A percentile compares a stretch with the other conserved stretches of the same genome.
Conservation (phyloP, 2,329 filamentous ascomycete species). For the Gnomoniopsis smithogilvyi region DNA sequence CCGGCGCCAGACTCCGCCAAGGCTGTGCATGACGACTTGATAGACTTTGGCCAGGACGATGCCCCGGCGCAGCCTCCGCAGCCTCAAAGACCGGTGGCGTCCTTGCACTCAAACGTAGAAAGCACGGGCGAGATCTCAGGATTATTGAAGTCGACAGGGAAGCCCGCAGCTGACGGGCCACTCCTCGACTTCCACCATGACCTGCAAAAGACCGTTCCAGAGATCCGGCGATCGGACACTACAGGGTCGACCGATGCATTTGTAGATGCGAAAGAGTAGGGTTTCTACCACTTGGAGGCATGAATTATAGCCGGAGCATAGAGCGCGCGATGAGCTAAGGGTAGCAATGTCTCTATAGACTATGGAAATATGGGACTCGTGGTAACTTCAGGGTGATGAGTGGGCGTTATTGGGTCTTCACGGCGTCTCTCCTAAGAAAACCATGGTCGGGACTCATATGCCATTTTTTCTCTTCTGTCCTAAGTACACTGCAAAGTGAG, state of each 20-base stretch:
- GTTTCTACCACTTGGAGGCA: background rate
- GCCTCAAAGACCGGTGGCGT: constrained; percentile 7
- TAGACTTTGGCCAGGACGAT: constrained; percentile 54
- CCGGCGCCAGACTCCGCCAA: constrained; percentile 19
- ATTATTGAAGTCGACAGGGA: constrained; percentile 46
- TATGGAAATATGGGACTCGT: background rate
- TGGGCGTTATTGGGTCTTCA: background rate
- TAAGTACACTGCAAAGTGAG: background rate
- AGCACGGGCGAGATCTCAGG: constrained; percentile 38
- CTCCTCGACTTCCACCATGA: constrained; percentile 56
- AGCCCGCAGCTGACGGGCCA: constrained; percentile 39
- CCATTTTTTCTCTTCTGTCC: background rate
- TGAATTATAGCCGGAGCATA: background rate
- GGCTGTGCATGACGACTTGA: constrained; percentile 39
- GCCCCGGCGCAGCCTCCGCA: constrained; percentile 9
- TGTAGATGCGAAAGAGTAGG: constrained; percentile 34
- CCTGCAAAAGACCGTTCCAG: constrained; percentile 47
- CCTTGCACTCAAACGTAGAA: constrained; percentile 10
- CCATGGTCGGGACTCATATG: background rate
- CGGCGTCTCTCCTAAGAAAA: background rate
- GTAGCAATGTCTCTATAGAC: constrained; percentile 1
- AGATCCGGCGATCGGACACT: constrained; percentile 32
- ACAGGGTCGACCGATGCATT: constrained; percentile 36
- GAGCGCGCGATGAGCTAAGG: too few species aligned
- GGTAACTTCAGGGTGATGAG: background rate